Evolutionary conservation across 768 basidiomycete genomes (phyloP).

Genomic region (Daedaleopsis sinensis): DNA sequence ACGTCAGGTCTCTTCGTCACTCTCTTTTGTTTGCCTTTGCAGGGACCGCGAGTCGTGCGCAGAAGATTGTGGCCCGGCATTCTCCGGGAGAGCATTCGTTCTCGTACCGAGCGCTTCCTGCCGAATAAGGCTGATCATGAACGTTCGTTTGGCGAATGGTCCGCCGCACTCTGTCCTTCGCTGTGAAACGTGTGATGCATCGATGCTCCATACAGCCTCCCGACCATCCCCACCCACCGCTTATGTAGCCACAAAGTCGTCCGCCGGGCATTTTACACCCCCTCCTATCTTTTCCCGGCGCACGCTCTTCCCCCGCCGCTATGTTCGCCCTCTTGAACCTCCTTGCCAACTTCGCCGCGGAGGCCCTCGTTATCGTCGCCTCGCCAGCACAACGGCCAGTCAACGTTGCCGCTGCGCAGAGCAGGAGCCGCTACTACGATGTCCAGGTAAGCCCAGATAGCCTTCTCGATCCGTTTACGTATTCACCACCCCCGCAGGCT

Average conservation of each 20-base stretch:
- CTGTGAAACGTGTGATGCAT: constrained; percentile 17
- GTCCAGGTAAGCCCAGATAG: constrained; percentile 44
- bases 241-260: background rate
- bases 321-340: constrained; percentile 18
- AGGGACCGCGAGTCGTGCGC: too few relatives aligned
- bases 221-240: background rate
- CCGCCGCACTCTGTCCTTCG: background rate
- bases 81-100: background rate
- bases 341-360: constrained; percentile 22
- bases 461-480: constrained; percentile 5
- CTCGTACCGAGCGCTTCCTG: constrained; percentile 9
- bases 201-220: background rate
- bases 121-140: constrained; percentile 19
- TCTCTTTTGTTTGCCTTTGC: too few relatives aligned
- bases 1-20: too few relatives aligned
- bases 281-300: background rate
- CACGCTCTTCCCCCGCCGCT: background rate
- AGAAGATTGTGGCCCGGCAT: background rate
- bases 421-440: constrained; percentile 44
- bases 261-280: background rate
- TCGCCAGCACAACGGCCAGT: constrained; percentile 35
- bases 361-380: constrained; percentile 18
- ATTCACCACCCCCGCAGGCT: constrained; percentile 45
- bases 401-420: constrained; percentile 6
- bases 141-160: constrained; percentile 20